Base-by-base conservation (phyloP, 2,329 filamentous ascomycete genomes). In the Lasiodiplodia sp. region DNA sequence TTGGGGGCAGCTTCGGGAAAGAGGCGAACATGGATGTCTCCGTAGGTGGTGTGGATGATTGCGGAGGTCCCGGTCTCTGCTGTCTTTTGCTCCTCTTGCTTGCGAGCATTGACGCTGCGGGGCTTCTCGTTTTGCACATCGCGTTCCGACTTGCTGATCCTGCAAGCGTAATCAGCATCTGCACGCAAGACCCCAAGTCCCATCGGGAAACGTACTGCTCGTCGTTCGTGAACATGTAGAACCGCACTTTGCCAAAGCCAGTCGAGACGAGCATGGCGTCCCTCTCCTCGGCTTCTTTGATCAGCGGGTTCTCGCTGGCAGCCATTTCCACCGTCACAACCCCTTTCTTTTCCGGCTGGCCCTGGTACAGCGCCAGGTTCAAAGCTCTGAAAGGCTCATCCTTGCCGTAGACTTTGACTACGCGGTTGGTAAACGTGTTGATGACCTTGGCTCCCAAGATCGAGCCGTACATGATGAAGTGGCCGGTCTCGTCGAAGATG, bases 181-280 rank as follows among this genome's bases (percentile, higher is more conserved):
- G 10, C 16, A 31, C 37, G 4, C 11, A 21, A n/a, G 25, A 6
- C 7, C 12, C 16, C 18, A 25, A 21, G n/a, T 18, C 40, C n/a
- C 16, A 14, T 18, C 38, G 34, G 23, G n/a, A 47, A 47, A 70
- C 76, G 60, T 72, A 77, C 71, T 93, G 91, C 47, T 90, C 88
- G 49, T 97, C 92, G 79, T 97, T 97, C 44, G 93, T 97, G 80
- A 97, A 99, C 89, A 98, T 94, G 86, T 97, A 99, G 82, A 99
- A 99, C 51, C 96, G 91, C 34, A 92, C 88, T 81, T 97, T 98
- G 71, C 90, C 92, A 56, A 92, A 90, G 0, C 90, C 95, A 0
- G 96, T 98, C 11, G 88, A 87, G 55, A 96, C 87, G 8, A 99
- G 84, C 76, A 98, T 95, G 0, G 96, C 94, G 77, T 99, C 96